These are phyloP conservation scores for Neurospora terricola DNA, from an alignment of 495 filamentous ascomycete species.

Conservation along the genomic window DNA sequence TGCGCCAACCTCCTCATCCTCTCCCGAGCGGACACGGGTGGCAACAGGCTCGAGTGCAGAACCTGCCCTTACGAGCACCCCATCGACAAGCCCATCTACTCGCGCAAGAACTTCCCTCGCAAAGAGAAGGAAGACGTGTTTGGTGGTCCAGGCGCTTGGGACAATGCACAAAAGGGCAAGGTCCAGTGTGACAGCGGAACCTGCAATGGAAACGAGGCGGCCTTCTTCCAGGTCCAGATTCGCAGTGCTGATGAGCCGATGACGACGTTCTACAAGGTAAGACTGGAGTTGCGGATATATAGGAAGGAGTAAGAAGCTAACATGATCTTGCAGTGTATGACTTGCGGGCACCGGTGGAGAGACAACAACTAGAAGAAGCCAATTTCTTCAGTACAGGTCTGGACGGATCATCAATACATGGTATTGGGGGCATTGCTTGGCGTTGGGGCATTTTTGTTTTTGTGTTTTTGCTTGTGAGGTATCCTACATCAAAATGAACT, in stretches of 20 bases:
- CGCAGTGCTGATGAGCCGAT: slow-evolving; percentile 97
- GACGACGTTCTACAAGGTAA: slow-evolving; percentile 88
- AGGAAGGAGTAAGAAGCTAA: slow-evolving; percentile 9
- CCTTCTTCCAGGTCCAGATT: slow-evolving; percentile 95
- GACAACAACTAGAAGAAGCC: slow-evolving; percentile 32
- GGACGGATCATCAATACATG: slow-evolving; percentile 6
- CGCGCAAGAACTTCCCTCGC: slow-evolving; percentile 62
- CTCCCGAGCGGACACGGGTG: slow-evolving; percentile 31
- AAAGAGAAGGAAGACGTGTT: slow-evolving; percentile 89
- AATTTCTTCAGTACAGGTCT: neutral
- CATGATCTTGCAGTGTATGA: slow-evolving; percentile 41
- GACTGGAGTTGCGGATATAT: slow-evolving; percentile 3
- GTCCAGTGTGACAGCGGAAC: slow-evolving; percentile 67
- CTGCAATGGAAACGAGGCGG: slow-evolving; percentile 72
- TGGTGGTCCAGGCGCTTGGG: slow-evolving; percentile 77
- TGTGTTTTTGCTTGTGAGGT: slow-evolving; percentile 5
- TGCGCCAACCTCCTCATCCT: slow-evolving; percentile 83
- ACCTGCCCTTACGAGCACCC: slow-evolving; percentile 85
- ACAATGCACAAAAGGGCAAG: slow-evolving; percentile 70
- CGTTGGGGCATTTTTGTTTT: slow-evolving; percentile 11
- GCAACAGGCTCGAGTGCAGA: slow-evolving; percentile 75
- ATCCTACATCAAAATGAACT: neutral
- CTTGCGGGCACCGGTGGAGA: slow-evolving; percentile 47
- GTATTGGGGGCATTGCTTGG: slow-evolving; percentile 15
- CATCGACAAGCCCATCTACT: slow-evolving; percentile 61